Conservation (phyloP, 2,329 filamentous ascomycete genomes). For the Dryadomyces sulphureus region DNA sequence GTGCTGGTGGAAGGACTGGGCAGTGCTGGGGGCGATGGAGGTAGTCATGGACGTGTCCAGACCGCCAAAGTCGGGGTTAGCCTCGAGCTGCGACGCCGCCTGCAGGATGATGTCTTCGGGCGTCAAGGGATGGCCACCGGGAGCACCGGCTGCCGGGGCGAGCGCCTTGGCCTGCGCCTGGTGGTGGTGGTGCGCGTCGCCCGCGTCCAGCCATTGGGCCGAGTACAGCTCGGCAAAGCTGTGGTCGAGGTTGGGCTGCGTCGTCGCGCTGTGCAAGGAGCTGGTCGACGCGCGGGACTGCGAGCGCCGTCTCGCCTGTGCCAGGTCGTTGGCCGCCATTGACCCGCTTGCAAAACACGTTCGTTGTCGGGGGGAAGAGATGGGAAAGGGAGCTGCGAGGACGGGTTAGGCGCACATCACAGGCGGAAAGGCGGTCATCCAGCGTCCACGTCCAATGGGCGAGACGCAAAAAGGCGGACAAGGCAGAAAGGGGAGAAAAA, state of each 20-base stretch:
- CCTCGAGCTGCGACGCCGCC: slow-evolving; percentile 39
- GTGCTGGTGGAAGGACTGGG: slow-evolving; percentile 27
- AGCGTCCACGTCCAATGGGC: neutral
- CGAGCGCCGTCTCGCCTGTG: slow-evolving; percentile 33
- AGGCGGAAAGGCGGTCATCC: neutral
- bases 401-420: slow-evolving; percentile 1
- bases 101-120: slow-evolving; percentile 46
- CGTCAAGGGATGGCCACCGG: slow-evolving; percentile 30
- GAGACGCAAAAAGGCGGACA: neutral
- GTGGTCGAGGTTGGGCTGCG: slow-evolving; percentile 36
- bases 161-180: slow-evolving; percentile 23
- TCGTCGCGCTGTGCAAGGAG: slow-evolving; percentile 38
- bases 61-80: slow-evolving; percentile 27
- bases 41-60: slow-evolving; percentile 35
- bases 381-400: neutral
- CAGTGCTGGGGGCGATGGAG: slow-evolving; percentile 24
- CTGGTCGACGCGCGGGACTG: slow-evolving; percentile 41
- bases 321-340: slow-evolving; percentile 18
- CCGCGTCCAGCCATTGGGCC: slow-evolving; percentile 30
- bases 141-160: neutral
- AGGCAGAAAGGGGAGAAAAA: neutral
- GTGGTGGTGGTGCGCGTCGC: slow-evolving; percentile 26
- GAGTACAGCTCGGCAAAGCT: slow-evolving; percentile 30
- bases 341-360: slow-evolving; percentile 17
- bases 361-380: neutral